Conservation (phyloP, 2,329 filamentous ascomycete species). For the Akanthomyces muscarius region DNA sequence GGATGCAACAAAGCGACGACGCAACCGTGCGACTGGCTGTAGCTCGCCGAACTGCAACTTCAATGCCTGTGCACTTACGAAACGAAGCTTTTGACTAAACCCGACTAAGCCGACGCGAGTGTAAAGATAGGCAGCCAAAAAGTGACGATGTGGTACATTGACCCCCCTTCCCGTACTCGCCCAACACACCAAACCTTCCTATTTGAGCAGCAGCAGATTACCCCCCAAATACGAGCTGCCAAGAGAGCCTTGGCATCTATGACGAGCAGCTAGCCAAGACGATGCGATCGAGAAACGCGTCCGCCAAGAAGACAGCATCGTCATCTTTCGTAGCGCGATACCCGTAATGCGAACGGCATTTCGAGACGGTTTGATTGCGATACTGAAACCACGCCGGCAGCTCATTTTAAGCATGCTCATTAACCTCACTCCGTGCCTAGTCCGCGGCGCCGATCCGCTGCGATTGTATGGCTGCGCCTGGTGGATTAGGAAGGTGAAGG, state of each 20-base stretch:
- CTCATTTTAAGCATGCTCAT: neutral
- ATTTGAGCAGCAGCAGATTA: neutral
- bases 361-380: neutral
- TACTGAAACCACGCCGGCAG: neutral
- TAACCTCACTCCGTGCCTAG: neutral
- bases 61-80: neutral
- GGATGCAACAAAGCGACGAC: neutral
- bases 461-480: neutral
- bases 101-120: neutral
- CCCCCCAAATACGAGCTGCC: neutral
- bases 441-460: neutral
- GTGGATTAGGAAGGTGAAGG: neutral
- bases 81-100: neutral
- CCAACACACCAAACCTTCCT: constrained; percentile 1
- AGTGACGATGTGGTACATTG: neutral
- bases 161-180: neutral
- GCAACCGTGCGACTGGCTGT: neutral
- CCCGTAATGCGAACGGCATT: neutral
- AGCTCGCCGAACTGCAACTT: neutral
- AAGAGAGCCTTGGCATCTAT: neutral
- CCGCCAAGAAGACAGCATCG: neutral
- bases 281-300: neutral
- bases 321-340: neutral
- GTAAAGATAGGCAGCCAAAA: neutral
- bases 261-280: neutral